Base-by-base conservation (phyloP, 176 grass and related monocot species). In the Carex scoparia region DNA sequence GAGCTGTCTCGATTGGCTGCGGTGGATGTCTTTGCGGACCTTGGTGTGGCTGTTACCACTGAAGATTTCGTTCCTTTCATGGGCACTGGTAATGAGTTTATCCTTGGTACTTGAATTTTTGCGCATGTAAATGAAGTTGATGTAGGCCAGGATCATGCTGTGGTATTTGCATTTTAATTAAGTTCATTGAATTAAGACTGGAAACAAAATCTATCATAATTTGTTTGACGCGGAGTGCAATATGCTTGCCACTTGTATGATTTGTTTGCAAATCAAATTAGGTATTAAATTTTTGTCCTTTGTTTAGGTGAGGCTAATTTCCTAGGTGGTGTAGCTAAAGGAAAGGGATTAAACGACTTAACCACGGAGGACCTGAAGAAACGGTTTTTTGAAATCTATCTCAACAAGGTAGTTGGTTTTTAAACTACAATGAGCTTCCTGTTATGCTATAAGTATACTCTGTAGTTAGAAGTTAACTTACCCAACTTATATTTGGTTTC, bases 51-150 rank as follows among this genome's bases (percentile, higher is more conserved):
- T 44, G 96, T 95, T 74, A 91, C 87, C 15, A 84, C 87, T 31
- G 93, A 99, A n/a, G 96, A 99, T 88, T 99, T 99, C 84, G 87
- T 99, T 80, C 93, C 96, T 46, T 95, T 92, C 87, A 92, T 88
- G 90, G 96, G 96, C 58, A 99, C 91, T 32, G 96, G 96, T 99
- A 86, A 88, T 15, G 33, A 57, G 61, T 81, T 84, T 89, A 16
- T 79, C 54, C 28, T 79, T 86, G 81, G 23, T 79, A 53, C 80
- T 67, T 79, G 48, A 79, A 30, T 51, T 60, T 57, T 32, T 61
- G 54, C 19, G 7, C n/a, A 68, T 65, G 19, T 49, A 4, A n/a
- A 68, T 30, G n/a, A 19, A 61, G 54, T 5, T 32, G 15, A 53
- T 7, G 68, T 10, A 31, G 44, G 27, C 2, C 15, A 18, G 67